Conservation (phyloP, 371 early-diverging fungal species). For the Mucor racemosus region DNA sequence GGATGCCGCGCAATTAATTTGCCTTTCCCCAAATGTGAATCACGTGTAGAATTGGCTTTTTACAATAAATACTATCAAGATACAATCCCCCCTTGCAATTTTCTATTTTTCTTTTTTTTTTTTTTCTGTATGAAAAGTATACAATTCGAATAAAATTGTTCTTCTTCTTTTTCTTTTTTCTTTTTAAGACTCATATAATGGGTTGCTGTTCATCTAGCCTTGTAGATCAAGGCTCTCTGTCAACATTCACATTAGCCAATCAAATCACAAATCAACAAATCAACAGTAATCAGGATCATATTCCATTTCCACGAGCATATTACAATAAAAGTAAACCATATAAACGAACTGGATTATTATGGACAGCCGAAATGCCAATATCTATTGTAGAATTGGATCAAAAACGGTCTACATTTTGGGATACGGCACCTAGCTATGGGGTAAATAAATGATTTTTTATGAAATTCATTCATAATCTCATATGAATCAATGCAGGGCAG, state of each 20-base stretch:
- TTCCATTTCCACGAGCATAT: not conserved
- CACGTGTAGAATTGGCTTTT: not conserved
- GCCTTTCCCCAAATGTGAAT: not conserved
- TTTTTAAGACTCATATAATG: slow-evolving; percentile 23
- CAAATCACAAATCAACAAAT: slow-evolving; percentile 9
- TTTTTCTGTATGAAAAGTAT: not conserved
- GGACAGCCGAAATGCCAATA: slow-evolving; percentile 53
- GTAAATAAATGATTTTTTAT: slow-evolving; percentile 31
- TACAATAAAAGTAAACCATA: slow-evolving; percentile 41
- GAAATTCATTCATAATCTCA: not conserved
- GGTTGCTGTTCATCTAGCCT: slow-evolving; percentile 44
- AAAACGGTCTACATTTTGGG: slow-evolving; percentile 74
- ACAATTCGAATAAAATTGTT: not conserved
- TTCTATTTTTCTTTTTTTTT: not conserved
- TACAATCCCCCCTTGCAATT: not conserved
- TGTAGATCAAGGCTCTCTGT: slow-evolving; percentile 15
- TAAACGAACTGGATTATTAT: slow-evolving; percentile 32
- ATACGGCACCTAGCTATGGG: slow-evolving; percentile 72
- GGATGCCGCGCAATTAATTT: slow-evolving; percentile 21
- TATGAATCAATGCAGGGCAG: slow-evolving; percentile 51
- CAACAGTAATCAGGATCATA: slow-evolving; percentile 5
- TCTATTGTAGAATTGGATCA: slow-evolving; percentile 51
- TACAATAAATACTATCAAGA: not conserved
- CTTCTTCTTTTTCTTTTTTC: slow-evolving; percentile 9
- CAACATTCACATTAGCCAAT: not conserved